Percentiles rank a stretch among this genome's conserved stretches.
phyloP scores from a whole-genome alignment of 768 basidiomycete genomes.

The Tephrocybe sp. region DNA sequence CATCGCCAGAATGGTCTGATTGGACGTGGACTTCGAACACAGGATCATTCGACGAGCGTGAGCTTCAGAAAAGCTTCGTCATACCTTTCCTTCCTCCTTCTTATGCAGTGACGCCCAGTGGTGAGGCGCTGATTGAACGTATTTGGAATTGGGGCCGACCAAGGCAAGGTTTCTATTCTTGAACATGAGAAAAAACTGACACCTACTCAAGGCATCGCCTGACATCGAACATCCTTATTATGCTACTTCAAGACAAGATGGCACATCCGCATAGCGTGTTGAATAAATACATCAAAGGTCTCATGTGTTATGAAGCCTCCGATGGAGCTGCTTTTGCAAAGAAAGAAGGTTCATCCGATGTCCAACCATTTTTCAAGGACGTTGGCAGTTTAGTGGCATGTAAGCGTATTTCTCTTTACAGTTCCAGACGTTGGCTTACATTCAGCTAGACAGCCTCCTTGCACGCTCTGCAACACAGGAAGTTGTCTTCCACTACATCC shows the following conservation, averaged over 20 bases:
- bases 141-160: constrained; percentile 1
- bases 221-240: neutral
- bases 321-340: neutral
- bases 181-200: neutral
- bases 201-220: neutral
- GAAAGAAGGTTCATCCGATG: neutral
- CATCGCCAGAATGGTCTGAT: neutral
- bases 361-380: neutral
- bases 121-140: neutral
- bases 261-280: neutral
- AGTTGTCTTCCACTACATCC: constrained; percentile 2
- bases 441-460: neutral
- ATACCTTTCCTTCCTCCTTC: neutral
- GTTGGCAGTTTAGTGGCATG: neutral
- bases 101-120: neutral
- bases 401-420: neutral
- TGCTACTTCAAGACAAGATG: neutral
- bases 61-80: neutral
- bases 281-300: neutral
- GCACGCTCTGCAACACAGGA: neutral
- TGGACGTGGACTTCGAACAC: constrained; percentile 1
- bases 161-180: neutral
- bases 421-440: neutral
- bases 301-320: neutral
- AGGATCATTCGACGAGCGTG: neutral